Evolutionary conservation across 2,329 filamentous ascomycete genomes (phyloP), one percentile per base, ranked within the genome.

Genomic region (Didymella pomorum): DNA sequence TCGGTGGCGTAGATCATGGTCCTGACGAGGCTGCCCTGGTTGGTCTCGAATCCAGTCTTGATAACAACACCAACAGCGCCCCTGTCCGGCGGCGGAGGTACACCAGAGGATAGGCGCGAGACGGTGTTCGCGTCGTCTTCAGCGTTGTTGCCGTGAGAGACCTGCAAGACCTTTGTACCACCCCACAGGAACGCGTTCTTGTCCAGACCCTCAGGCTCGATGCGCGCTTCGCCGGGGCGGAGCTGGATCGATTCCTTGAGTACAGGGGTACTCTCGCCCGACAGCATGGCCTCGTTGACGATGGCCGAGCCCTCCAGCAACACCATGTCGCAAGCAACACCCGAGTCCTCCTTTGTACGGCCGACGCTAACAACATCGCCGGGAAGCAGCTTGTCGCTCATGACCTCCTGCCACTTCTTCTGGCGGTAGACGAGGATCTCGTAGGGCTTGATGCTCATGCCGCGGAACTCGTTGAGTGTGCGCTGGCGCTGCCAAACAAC

Each of bases 1-100:
- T 99, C 95, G 1, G 95, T 99, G 1, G 96, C 97, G 82, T 97
- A 99, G 72, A 99, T 99, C 95, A 99, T 99, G 67, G 95, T 99
- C 62, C 95, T 91, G 60, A 99, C 95, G 60, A 99, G 86, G 78
- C 93, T 97, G 63, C 95, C 95, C 79, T 99, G 96, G 56, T 94
- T 98, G 11, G 95, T 99, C 80, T 99, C 96, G 72, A 99, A 99
- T 12, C 95, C 95, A 52, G 95, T 99, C 85, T 97, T 98, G 72
- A 93, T 89, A 44, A 99, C 92, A 63, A 99, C 86, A 61, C 93
- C 95, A 83, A 98, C 86, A 33, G 93, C 95, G 52, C 95, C 95
- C 70, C 95, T 92, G 77, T 99, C 95, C 0, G 96, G 95, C 33
- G 95, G 89, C n/a, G 87, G 72, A 16, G 89, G 87, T 12, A 98